Conservation (phyloP, 148 eudicot genomes). For the Nyssa sinensis region DNA sequence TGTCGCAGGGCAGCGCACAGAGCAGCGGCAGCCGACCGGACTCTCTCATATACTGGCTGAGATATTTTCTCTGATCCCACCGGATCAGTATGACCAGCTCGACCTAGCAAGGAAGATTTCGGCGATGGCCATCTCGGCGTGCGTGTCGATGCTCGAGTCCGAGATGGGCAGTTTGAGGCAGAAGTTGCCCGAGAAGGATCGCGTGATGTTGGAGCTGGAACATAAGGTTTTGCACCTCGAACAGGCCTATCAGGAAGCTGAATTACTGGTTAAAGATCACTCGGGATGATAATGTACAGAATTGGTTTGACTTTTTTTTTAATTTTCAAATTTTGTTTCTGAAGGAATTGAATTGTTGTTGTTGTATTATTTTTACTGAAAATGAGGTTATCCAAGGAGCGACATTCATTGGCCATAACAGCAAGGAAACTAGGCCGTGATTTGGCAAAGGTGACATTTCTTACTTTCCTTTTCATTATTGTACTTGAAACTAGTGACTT, state of each 20-base stretch:
- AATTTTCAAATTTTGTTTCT: neutral
- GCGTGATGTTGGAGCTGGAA: conserved; percentile 47
- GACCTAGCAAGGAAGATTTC: conserved; percentile 94
- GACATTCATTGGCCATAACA: conserved; percentile 69
- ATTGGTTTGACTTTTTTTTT: neutral
- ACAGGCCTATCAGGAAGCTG: conserved; percentile 46
- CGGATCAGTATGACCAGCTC: conserved; percentile 87
- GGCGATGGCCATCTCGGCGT: conserved; percentile 90
- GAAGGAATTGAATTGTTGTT: neutral
- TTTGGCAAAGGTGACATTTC: conserved; percentile 60
- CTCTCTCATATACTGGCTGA: conserved; percentile 60
- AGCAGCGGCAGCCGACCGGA: conserved; percentile 36
- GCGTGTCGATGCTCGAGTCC: conserved; percentile 82
- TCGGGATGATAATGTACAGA: conserved; percentile 77
- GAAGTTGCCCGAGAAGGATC: conserved; percentile 54
- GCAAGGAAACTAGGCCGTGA: conserved; percentile 82
- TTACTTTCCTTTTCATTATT: too few relatives aligned
- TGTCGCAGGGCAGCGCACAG: conserved; percentile 15
- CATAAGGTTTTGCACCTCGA: conserved; percentile 52
- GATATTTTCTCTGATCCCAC: conserved; percentile 73
- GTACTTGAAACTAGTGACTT: too few relatives aligned
- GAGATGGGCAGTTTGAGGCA: conserved; percentile 50
- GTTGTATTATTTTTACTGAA: conserved; percentile 26
- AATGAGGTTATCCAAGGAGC: conserved; percentile 74
- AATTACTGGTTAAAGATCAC: conserved; percentile 52